A percentile compares a stretch with the other conserved stretches of the same genome.
phyloP scores from a whole-genome alignment of 2,329 filamentous ascomycete genomes.

The Aspergillus udagawae region DNA sequence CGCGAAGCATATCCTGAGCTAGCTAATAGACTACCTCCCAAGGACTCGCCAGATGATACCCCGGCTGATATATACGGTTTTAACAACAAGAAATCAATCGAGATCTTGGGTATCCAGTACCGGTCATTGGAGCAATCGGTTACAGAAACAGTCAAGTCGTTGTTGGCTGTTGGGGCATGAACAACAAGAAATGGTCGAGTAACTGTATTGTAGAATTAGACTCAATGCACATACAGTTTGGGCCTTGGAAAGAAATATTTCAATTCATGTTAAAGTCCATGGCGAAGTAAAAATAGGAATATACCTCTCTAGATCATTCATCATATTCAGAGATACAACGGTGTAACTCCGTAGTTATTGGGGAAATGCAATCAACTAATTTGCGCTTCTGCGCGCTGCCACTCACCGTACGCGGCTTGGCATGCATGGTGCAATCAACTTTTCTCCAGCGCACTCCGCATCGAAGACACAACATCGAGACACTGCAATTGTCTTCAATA shows the following conservation, averaged over 20 bases:
- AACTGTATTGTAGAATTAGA: neutral
- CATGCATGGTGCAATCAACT: slow-evolving; percentile 26
- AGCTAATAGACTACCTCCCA: slow-evolving; percentile 37
- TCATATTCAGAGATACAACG: neutral
- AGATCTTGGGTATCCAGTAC: slow-evolving; percentile 42
- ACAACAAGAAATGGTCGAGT: neutral
- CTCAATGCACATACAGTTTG: neutral
- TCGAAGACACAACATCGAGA: slow-evolving; percentile 11
- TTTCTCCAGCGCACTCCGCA: slow-evolving; percentile 24
- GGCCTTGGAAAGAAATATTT: neutral
- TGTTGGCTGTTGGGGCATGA: slow-evolving; percentile 31
- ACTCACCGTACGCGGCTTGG: slow-evolving; percentile 24
- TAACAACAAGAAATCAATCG: slow-evolving; percentile 39
- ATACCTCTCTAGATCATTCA: neutral
- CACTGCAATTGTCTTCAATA: slow-evolving; percentile 18
- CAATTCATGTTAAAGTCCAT: too few species aligned
- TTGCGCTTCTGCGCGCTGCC: slow-evolving; percentile 17
- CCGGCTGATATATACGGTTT: slow-evolving; percentile 28
- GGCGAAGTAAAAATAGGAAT: neutral
- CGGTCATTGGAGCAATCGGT: slow-evolving; percentile 35
- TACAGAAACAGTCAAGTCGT: slow-evolving; percentile 34
- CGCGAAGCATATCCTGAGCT: slow-evolving; percentile 42
- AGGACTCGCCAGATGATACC: slow-evolving; percentile 28
- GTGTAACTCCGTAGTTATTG: neutral
- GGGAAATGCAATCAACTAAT: neutral